Conservation (phyloP, 495 filamentous ascomycete species). For the Staphylotrichum longicolle region DNA sequence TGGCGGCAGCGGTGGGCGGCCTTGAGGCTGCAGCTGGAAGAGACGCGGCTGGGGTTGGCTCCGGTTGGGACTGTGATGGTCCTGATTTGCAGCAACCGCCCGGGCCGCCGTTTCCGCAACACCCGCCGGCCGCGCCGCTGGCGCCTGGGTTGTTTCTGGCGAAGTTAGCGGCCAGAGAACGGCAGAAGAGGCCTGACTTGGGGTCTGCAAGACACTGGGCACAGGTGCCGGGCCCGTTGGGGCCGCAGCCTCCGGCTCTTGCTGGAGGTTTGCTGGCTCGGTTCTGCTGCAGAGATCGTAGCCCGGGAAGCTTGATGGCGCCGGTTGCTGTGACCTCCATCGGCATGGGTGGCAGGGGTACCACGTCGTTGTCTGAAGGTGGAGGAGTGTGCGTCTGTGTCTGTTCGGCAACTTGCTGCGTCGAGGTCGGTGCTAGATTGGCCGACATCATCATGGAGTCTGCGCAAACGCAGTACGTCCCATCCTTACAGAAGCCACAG, state of each 20-base stretch:
- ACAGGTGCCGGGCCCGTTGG: constrained; percentile 76
- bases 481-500: constrained; percentile 86
- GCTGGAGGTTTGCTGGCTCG: constrained; percentile 1
- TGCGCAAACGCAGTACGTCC: constrained; percentile 79
- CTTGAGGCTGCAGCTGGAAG: background rate
- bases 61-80: background rate
- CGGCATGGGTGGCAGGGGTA: constrained; percentile 44
- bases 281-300: constrained; percentile 31
- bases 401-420: constrained; percentile 41
- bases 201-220: constrained; percentile 75
- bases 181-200: constrained; percentile 80
- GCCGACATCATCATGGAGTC: constrained; percentile 57
- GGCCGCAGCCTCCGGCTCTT: constrained; percentile 47
- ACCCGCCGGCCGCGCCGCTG: constrained; percentile 50
- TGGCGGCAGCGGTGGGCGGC: constrained; percentile 1
- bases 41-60: background rate
- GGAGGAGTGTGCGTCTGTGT: constrained; percentile 64
- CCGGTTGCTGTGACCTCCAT: constrained; percentile 50
- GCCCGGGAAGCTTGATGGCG: constrained; percentile 48
- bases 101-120: constrained; percentile 43
- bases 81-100: constrained; percentile 41
- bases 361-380: constrained; percentile 63
- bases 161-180: constrained; percentile 69
- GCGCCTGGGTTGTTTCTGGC: constrained; percentile 34
- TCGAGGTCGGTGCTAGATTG: constrained; percentile 21